phyloP scores from a whole-genome alignment of 495 filamentous ascomycete genomes.

The Aspergillus asperescens region DNA sequence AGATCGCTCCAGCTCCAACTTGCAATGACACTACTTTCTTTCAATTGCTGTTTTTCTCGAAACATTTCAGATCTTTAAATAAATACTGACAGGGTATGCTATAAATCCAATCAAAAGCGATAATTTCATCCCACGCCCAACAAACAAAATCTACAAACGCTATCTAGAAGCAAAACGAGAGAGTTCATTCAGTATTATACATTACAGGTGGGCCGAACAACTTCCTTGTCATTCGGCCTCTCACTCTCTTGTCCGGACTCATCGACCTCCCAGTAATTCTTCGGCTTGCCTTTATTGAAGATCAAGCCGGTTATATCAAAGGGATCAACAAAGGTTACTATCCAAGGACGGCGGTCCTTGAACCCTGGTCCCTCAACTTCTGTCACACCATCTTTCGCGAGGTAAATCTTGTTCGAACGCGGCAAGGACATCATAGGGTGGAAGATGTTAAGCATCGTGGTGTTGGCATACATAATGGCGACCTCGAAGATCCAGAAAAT shows the following conservation, averaged over 20 bases:
- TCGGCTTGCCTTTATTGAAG: conserved; percentile 43
- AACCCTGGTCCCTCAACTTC: conserved; percentile 63
- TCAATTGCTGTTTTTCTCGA: too few species aligned
- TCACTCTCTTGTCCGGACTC: neutral
- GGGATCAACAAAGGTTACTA: conserved; percentile 59
- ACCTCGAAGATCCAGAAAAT: conserved; percentile 71
- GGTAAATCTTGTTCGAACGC: conserved; percentile 56
- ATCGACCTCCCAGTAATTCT: conserved; percentile 50
- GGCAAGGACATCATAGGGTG: conserved; percentile 61
- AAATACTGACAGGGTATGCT: too few species aligned
- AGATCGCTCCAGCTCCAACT: too few species aligned
- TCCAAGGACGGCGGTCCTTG: conserved; percentile 48
- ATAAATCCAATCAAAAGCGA: too few species aligned
- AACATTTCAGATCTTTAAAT: too few species aligned
- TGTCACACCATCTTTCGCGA: conserved; percentile 58
- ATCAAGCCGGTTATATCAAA: conserved; percentile 60
- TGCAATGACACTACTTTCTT: too few species aligned
- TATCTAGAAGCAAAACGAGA: neutral
- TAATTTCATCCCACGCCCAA: too few species aligned
- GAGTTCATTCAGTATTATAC: too few species aligned
- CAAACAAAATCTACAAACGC: neutral
- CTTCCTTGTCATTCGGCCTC: neutral
- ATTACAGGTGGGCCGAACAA: neutral
- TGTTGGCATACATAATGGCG: conserved; percentile 58
- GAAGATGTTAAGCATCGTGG: conserved; percentile 54